phyloP scores from a whole-genome alignment of 2,329 filamentous ascomycete genomes.

The Colletotrichum falcatum region DNA sequence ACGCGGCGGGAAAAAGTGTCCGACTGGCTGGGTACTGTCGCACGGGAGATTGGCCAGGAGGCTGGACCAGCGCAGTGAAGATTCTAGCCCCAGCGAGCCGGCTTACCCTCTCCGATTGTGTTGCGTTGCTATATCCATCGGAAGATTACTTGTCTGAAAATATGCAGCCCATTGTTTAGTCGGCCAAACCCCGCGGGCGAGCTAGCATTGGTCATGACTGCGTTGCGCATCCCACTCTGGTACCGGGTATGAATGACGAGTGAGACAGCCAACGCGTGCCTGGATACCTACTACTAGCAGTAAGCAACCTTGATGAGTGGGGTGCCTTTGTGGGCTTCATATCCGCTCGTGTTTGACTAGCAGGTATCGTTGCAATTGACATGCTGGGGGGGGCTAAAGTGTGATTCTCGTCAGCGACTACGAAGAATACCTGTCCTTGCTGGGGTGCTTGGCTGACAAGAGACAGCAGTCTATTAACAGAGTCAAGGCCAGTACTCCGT shows the following conservation, averaged over 20 bases:
- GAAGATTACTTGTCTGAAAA: conserved; percentile 33
- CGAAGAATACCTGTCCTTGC: conserved; percentile 22
- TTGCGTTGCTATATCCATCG: conserved; percentile 30
- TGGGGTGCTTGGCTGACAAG: conserved; percentile 27
- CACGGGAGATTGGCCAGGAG: conserved; percentile 18
- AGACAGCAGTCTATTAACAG: conserved; percentile 28
- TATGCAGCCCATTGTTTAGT: conserved; percentile 24
- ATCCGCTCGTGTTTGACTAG: conserved; percentile 37
- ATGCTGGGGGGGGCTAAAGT: conserved; percentile 24
- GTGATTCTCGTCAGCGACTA: conserved; percentile 8
- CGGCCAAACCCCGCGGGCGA: conserved; percentile 23
- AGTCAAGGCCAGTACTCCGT: conserved; percentile 28
- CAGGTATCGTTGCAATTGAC: conserved; percentile 27
- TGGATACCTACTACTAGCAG: too few species aligned
- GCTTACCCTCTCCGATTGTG: conserved; percentile 7
- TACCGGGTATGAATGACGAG: conserved; percentile 7
- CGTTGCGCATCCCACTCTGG: conserved; percentile 26
- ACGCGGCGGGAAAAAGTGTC: not conserved
- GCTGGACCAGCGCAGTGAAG: conserved; percentile 13
- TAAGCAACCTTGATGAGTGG: conserved; percentile 8
- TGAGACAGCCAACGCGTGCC: conserved; percentile 23
- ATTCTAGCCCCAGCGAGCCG: not conserved
- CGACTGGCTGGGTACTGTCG: conserved; percentile 18
- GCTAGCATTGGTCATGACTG: conserved; percentile 17
- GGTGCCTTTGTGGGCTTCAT: conserved; percentile 22